phyloP scores from a whole-genome alignment of 768 basidiomycete genomes.

The Lactarius hatsudake region DNA sequence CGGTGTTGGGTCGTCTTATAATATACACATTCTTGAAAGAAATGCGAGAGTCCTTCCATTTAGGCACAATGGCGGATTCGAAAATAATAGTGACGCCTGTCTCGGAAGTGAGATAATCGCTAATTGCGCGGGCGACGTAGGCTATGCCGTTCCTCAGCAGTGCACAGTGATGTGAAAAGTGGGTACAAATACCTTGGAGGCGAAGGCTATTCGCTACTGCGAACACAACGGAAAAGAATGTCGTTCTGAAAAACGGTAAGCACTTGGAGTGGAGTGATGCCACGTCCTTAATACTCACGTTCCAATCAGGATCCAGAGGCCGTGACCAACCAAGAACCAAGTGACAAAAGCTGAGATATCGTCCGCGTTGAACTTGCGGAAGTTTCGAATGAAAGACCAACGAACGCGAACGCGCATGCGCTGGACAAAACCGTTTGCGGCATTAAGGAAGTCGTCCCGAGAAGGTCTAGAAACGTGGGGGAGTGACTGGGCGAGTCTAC shows the following conservation, averaged over 20 bases:
- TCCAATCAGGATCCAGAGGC: slow-evolving; percentile 92
- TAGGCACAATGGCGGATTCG: slow-evolving; percentile 96
- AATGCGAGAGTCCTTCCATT: slow-evolving; percentile 93
- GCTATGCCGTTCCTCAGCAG: slow-evolving; percentile 41
- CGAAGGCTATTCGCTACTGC: slow-evolving; percentile 84
- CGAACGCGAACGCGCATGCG: slow-evolving; percentile 88
- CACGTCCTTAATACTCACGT: slow-evolving; percentile 54
- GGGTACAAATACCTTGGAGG: slow-evolving; percentile 58
- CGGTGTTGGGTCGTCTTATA: slow-evolving; percentile 62
- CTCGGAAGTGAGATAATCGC: slow-evolving; percentile 88
- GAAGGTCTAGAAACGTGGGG: slow-evolving; percentile 80
- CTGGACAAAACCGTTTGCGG: slow-evolving; percentile 89
- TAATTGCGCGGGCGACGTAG: slow-evolving; percentile 82
- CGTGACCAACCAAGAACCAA: slow-evolving; percentile 95
- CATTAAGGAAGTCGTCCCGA: slow-evolving; percentile 82
- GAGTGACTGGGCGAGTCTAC: slow-evolving; percentile 70
- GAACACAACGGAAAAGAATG: slow-evolving; percentile 93
- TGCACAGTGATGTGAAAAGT: not conserved
- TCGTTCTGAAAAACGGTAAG: slow-evolving; percentile 55
- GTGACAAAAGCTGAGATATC: slow-evolving; percentile 96
- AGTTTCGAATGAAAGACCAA: slow-evolving; percentile 95
- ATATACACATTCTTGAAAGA: slow-evolving; percentile 97
- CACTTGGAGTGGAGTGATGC: not conserved
- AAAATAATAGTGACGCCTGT: slow-evolving; percentile 95
- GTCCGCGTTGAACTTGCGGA: slow-evolving; percentile 92